Percentiles rank a stretch among this genome's conserved stretches.
Conservation (phyloP, 345 rosid species). For the Pugionium dolabratum region DNA sequence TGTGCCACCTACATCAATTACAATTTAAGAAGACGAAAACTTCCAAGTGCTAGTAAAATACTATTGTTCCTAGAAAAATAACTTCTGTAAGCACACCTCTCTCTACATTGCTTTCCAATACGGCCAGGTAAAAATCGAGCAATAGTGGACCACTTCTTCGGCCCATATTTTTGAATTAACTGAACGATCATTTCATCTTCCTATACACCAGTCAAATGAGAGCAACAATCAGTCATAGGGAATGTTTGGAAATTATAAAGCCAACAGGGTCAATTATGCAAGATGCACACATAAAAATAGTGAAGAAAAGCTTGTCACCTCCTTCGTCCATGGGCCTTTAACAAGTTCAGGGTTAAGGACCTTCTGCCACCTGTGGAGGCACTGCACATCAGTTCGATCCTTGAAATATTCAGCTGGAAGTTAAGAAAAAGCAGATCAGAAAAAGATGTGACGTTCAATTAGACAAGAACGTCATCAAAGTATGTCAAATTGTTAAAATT, state of each 20-base stretch:
- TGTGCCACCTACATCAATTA: conserved; percentile 81
- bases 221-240: conserved; percentile 17
- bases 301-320: conserved; percentile 51
- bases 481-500: not conserved
- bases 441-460: conserved; percentile 26
- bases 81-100: conserved; percentile 55
- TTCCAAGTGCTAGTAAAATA: conserved; percentile 18
- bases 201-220: conserved; percentile 46
- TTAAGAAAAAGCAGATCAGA: conserved; percentile 38
- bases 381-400: conserved; percentile 98
- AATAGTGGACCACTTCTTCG: conserved; percentile 98
- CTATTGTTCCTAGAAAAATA: conserved; percentile 12
- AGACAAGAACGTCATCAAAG: conserved; percentile 7
- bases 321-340: conserved; percentile 99
- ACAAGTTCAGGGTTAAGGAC: conserved; percentile 98
- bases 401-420: conserved; percentile 96
- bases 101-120: conserved; percentile 97
- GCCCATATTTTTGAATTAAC: conserved; percentile 79
- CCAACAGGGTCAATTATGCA: conserved; percentile 6
- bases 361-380: conserved; percentile 99
- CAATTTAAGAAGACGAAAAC: conserved; percentile 8
- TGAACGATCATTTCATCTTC: conserved; percentile 88
- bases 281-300: conserved; percentile 15
- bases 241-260: not conserved
- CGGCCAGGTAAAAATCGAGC: conserved; percentile 97